Base-by-base conservation (phyloP, 441 rosid species). In the Jatropha multifida region DNA sequence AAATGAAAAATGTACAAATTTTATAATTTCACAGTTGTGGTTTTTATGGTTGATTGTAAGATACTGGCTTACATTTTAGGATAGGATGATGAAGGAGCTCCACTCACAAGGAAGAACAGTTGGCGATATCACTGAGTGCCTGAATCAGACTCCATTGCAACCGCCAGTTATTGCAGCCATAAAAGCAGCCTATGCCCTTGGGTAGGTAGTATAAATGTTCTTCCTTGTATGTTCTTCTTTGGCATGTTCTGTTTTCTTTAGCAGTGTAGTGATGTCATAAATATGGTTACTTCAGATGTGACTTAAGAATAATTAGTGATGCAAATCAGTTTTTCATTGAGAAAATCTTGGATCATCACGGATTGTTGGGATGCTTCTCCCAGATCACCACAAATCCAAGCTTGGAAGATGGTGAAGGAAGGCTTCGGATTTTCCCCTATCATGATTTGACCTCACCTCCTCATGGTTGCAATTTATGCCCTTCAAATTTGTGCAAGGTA, bases 51-150 rank as follows among this genome's bases (percentile, higher is more conserved):
- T 67, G 54, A 54, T 68, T 52, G 2, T 52, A 23, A 23, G 41
- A 42, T 60, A 61, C 72, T 60, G 68, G 11, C 37, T 27, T 59
- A 10, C 48, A 11, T 23, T 68, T 62, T 82, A 94, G 98, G 94
- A 92, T 82, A 88, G 93, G 85, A 88, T 94, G 97, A 91, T 94
- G 98, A 68, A 10, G 82, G 97, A 94, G 87, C 84, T 94, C 59
- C 91, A 92, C 66, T 84, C 85, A 23, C 93, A 76, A 81, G 98
- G 94, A 55, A 91, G 82, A 79, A 82, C 91, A 5, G 78, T 79
- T 44, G 77, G 76, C 26, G 97, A 92, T 69, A 88, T 94, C 72
- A 86, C 81, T 59, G 82, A 83, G 65, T 94, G 97, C 77, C 80
- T 94, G 80, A 82, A 13, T 49, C 79, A 65, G 68, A 85, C 79